phyloP scores from a whole-genome alignment of 2,329 filamentous ascomycete species.

The Colletotrichum noveboracense region DNA sequence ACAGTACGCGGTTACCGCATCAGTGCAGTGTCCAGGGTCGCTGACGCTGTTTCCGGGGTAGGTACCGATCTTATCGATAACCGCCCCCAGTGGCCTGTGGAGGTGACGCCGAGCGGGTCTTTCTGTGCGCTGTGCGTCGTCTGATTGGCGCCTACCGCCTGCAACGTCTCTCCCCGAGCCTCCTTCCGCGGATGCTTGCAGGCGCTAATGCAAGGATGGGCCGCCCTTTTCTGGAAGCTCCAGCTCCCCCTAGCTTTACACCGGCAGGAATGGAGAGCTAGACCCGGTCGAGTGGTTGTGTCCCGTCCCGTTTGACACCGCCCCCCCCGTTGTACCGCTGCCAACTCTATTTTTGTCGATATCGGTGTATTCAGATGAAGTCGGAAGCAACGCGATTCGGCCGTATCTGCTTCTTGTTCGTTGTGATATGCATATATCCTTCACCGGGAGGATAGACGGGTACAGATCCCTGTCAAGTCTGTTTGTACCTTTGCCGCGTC shows the following conservation, averaged over 20 bases:
- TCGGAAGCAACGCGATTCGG: neutral
- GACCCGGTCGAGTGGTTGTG: conserved; percentile 1
- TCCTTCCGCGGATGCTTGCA: conserved; percentile 9
- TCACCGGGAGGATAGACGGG: neutral
- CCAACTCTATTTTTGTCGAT: conserved; percentile 25
- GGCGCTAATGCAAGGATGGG: conserved; percentile 20
- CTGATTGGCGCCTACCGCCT: conserved; percentile 2
- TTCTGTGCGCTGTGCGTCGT: neutral
- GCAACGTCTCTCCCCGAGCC: conserved; percentile 3
- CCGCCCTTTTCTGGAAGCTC: conserved; percentile 19
- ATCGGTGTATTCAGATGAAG: conserved; percentile 34
- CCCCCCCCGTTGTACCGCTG: neutral
- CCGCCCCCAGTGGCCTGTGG: neutral
- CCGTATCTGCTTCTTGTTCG: neutral
- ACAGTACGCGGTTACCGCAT: conserved; percentile 2
- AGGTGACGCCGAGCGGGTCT: neutral
- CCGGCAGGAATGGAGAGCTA: neutral
- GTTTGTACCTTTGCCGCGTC: neutral
- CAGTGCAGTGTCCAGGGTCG: conserved; percentile 6
- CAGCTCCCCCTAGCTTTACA: conserved; percentile 2
- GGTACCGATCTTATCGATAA: conserved; percentile 15
- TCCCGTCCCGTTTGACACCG: neutral
- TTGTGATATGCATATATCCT: neutral
- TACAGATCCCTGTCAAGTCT: neutral
- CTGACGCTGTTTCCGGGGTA: neutral